Conservation (phyloP, 2,329 filamentous ascomycete genomes). For the Gnomoniopsis sp. region DNA sequence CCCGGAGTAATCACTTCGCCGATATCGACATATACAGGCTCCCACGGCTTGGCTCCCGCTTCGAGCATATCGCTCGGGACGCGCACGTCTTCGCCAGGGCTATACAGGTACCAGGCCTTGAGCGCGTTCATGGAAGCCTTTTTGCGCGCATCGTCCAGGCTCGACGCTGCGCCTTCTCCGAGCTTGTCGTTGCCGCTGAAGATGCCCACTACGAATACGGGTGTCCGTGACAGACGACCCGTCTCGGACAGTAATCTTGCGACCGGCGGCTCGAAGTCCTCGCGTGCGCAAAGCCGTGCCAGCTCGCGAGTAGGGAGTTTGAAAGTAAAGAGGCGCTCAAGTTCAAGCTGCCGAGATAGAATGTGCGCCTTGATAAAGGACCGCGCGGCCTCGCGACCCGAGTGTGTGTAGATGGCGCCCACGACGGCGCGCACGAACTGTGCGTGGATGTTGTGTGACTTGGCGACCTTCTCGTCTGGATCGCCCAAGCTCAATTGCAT, state of each 20-base stretch:
- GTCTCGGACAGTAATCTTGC: slow-evolving; percentile 89
- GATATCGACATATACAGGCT: slow-evolving; percentile 65
- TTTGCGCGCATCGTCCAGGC: slow-evolving; percentile 71
- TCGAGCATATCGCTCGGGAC: slow-evolving; percentile 69
- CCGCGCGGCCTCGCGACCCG: slow-evolving; percentile 74
- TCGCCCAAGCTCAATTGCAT: slow-evolving; percentile 21
- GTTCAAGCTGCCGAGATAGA: slow-evolving; percentile 72
- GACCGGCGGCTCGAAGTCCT: slow-evolving; percentile 84
- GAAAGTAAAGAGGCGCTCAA: slow-evolving; percentile 80
- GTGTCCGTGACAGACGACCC: slow-evolving; percentile 76
- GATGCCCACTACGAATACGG: slow-evolving; percentile 91
- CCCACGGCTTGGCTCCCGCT: slow-evolving; percentile 60
- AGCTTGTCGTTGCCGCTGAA: slow-evolving; percentile 89
- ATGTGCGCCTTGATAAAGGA: slow-evolving; percentile 82
- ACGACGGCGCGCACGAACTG: slow-evolving; percentile 80
- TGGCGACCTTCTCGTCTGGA: slow-evolving; percentile 23
- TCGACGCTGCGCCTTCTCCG: slow-evolving; percentile 81
- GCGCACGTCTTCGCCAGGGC: slow-evolving; percentile 61
- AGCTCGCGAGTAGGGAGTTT: slow-evolving; percentile 80
- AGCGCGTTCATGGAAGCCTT: slow-evolving; percentile 81
- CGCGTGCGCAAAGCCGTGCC: slow-evolving; percentile 75
- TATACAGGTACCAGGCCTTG: slow-evolving; percentile 96
- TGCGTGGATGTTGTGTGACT: slow-evolving; percentile 40
- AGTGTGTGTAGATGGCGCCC: slow-evolving; percentile 82
- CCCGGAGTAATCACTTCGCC: slow-evolving; percentile 60